Percentiles rank a stretch among this genome's conserved stretches.
phyloP scores from a whole-genome alignment of 257 asterid genomes.

The Nicotiana attenuata region DNA sequence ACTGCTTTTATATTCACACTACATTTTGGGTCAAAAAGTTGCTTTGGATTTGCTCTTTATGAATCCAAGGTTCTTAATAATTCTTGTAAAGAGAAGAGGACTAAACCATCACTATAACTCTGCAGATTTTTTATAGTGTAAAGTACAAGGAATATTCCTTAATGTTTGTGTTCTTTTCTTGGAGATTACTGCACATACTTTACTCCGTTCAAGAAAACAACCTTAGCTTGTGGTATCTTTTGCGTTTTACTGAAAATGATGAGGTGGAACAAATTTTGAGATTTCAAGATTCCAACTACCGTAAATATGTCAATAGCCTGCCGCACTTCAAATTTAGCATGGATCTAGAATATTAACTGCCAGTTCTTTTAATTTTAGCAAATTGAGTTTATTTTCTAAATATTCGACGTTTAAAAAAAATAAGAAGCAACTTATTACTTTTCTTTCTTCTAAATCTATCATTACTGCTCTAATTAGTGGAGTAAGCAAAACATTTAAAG shows the following conservation, averaged over 20 bases:
- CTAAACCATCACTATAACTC: background rate
- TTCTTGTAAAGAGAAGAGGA: background rate
- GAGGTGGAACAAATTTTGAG: background rate
- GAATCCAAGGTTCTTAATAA: background rate
- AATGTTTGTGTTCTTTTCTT: slow-evolving; percentile 17
- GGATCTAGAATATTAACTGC: background rate
- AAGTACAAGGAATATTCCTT: slow-evolving; percentile 14
- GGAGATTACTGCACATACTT: background rate
- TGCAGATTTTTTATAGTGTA: background rate
- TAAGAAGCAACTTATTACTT: background rate
- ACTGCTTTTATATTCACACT: background rate
- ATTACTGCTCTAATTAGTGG: background rate
- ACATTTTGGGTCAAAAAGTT: slow-evolving; percentile 4
- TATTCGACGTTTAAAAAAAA: background rate
- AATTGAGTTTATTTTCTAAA: too few species aligned
- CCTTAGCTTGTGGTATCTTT: background rate
- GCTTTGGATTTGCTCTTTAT: background rate
- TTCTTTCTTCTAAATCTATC: background rate
- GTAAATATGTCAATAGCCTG: background rate
- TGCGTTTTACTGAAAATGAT: background rate
- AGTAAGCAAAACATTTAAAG: background rate
- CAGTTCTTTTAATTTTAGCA: too few species aligned
- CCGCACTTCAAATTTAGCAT: background rate
- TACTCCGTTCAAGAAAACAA: background rate
- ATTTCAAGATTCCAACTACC: background rate